Conservation (phyloP, 2,329 filamentous ascomycete species). For the Thielaviopsis euricoi region DNA sequence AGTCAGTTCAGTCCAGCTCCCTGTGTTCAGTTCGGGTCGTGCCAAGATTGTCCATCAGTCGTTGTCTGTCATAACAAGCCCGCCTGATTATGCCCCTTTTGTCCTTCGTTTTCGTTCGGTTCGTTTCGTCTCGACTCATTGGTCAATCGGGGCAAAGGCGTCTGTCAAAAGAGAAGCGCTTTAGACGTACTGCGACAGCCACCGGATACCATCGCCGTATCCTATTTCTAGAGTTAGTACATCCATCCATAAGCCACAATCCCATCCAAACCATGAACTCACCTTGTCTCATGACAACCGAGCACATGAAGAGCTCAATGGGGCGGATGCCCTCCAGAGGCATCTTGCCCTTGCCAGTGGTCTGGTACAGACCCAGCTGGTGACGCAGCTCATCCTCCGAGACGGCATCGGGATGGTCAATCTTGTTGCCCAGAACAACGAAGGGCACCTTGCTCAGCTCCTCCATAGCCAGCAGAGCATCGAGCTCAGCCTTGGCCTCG, state of each 20-base stretch:
- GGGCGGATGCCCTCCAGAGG: conserved; percentile 81
- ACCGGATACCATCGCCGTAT: conserved; percentile 80
- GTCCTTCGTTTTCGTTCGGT: neutral
- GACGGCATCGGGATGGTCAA: conserved; percentile 90
- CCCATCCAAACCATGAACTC: conserved; percentile 17
- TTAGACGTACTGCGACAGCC: conserved; percentile 86
- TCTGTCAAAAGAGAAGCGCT: conserved; percentile 9
- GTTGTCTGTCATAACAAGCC: neutral
- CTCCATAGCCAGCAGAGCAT: conserved; percentile 91
- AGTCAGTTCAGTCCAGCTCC: neutral
- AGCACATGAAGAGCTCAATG: conserved; percentile 98
- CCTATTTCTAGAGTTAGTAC: conserved; percentile 26
- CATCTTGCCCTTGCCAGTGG: conserved; percentile 89
- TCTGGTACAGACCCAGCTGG: conserved; percentile 87
- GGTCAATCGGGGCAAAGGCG: neutral
- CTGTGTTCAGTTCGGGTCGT: neutral
- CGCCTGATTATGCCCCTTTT: neutral
- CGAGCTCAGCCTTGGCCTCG: conserved; percentile 93
- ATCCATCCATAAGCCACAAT: neutral
- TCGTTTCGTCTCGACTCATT: neutral
- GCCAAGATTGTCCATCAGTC: neutral
- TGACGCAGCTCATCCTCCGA: conserved; percentile 90
- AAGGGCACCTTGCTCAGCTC: conserved; percentile 92
- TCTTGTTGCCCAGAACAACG: conserved; percentile 96
- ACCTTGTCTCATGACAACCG: conserved; percentile 94